Percentiles rank a stretch among this genome's conserved stretches.
phyloP scores from a whole-genome alignment of 768 basidiomycete species.

The Pholiota conissans region DNA sequence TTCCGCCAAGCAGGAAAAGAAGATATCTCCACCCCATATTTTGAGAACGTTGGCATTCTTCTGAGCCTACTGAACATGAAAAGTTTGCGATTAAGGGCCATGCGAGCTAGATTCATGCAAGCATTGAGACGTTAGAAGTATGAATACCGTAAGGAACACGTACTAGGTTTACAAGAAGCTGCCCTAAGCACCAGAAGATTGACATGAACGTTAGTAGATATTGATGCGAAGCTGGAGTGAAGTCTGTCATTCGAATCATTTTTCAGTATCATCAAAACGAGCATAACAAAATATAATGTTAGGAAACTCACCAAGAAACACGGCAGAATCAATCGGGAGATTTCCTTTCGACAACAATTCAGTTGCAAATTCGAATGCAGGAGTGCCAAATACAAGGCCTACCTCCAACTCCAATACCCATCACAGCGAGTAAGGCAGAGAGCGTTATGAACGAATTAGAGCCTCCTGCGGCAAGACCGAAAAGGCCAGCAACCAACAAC shows the following conservation, averaged over 20 bases:
- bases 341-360: slow-evolving; percentile 33
- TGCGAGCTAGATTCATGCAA: slow-evolving; percentile 31
- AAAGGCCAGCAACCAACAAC: slow-evolving; percentile 63
- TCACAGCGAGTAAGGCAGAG: slow-evolving; percentile 51
- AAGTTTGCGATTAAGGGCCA: slow-evolving; percentile 74
- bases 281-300: background rate
- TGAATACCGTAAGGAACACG: background rate
- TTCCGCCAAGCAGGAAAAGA: slow-evolving; percentile 68
- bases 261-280: too few species aligned
- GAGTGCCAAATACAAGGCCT: background rate
- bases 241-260: slow-evolving; percentile 39
- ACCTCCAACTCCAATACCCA: slow-evolving; percentile 73
- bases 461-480: slow-evolving; percentile 63
- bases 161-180: slow-evolving; percentile 53
- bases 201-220: slow-evolving; percentile 73
- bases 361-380: background rate
- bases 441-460: slow-evolving; percentile 53
- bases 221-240: slow-evolving; percentile 68
- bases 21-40: slow-evolving; percentile 81
- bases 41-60: slow-evolving; percentile 42
- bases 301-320: slow-evolving; percentile 58
- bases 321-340: slow-evolving; percentile 72
- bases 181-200: slow-evolving; percentile 82
- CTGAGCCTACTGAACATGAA: slow-evolving; percentile 44
- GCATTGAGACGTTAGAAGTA: background rate